A percentile compares a stretch with the other conserved stretches of the same genome.
phyloP scores from a whole-genome alignment of 2,329 filamentous ascomycete species.

The Diplodia scrobiculata region DNA sequence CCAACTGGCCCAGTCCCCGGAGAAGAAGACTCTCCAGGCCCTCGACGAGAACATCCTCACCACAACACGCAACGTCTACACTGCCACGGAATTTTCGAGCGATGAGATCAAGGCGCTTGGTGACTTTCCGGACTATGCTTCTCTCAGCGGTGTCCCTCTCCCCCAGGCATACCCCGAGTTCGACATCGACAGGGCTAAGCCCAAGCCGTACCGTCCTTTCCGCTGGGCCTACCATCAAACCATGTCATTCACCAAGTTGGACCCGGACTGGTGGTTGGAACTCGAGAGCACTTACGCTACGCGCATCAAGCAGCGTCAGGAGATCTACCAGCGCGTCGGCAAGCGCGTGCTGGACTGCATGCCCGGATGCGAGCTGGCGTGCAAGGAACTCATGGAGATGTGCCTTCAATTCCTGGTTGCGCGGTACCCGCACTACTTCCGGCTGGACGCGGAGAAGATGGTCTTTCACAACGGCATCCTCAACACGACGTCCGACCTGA shows the following conservation, averaged over 20 bases:
- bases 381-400: constrained; percentile 89
- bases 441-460: constrained; percentile 56
- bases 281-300: constrained; percentile 71
- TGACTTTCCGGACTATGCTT: constrained; percentile 77
- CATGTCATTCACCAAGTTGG: constrained; percentile 80
- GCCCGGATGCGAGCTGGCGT: constrained; percentile 75
- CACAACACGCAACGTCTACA: constrained; percentile 49
- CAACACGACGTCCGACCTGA: constrained; percentile 62
- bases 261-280: constrained; percentile 87
- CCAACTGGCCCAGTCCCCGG: constrained; percentile 34
- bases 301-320: constrained; percentile 69
- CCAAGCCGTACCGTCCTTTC: constrained; percentile 78
- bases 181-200: constrained; percentile 66
- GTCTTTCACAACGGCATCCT: constrained; percentile 71
- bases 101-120: constrained; percentile 70
- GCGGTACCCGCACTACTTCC: constrained; percentile 76
- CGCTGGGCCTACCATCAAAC: constrained; percentile 86
- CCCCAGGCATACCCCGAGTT: constrained; percentile 67
- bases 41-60: constrained; percentile 36
- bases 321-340: constrained; percentile 65
- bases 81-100: constrained; percentile 69
- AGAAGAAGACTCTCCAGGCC: constrained; percentile 32
- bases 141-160: constrained; percentile 71
- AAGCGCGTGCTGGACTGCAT: constrained; percentile 66
- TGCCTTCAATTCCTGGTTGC: constrained; percentile 74